phyloP scores from a whole-genome alignment of 2,329 filamentous ascomycete genomes.

The Tolypocladium inflatum region DNA sequence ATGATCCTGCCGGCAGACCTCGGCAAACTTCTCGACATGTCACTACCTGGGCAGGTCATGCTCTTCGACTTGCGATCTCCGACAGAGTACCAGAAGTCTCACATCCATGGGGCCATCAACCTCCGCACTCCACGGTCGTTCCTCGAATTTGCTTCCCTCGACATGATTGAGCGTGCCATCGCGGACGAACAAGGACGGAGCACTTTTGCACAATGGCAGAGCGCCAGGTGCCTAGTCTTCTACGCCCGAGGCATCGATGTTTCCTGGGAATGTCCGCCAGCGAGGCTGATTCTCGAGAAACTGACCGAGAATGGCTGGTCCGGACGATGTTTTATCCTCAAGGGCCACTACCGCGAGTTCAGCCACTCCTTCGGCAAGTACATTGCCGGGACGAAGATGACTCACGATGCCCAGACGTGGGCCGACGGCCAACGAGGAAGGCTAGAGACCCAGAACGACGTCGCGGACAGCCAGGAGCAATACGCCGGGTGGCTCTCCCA shows the following conservation, averaged over 20 bases:
- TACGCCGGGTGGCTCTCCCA: constrained; percentile 36
- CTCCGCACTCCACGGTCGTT: constrained; percentile 40
- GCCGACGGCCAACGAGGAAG: constrained; percentile 17
- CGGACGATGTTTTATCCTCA: constrained; percentile 43
- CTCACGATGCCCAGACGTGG: constrained; percentile 28
- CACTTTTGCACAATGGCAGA: constrained; percentile 36
- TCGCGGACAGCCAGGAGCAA: constrained; percentile 20
- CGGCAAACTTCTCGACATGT: constrained; percentile 39
- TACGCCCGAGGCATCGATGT: constrained; percentile 42
- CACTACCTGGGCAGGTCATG: constrained; percentile 33
- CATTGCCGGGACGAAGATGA: constrained; percentile 34
- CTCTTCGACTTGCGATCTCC: constrained; percentile 40
- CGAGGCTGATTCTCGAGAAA: constrained; percentile 33
- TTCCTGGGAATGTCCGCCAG: constrained; percentile 40
- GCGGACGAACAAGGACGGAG: constrained; percentile 37
- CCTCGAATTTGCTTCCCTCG: constrained; percentile 35
- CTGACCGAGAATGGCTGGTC: constrained; percentile 37
- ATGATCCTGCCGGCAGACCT: constrained; percentile 45
- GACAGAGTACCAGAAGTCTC: constrained; percentile 37
- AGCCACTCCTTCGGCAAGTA: constrained; percentile 42
- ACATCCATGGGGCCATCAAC: constrained; percentile 43
- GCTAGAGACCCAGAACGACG: constrained; percentile 10
- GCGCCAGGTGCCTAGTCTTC: constrained; percentile 39
- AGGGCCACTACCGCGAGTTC: constrained; percentile 47
- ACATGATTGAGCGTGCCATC: constrained; percentile 41